A percentile compares a stretch with the other conserved stretches of the same genome.
Conservation (phyloP, 345 rosid species). For the Viola odorata region DNA sequence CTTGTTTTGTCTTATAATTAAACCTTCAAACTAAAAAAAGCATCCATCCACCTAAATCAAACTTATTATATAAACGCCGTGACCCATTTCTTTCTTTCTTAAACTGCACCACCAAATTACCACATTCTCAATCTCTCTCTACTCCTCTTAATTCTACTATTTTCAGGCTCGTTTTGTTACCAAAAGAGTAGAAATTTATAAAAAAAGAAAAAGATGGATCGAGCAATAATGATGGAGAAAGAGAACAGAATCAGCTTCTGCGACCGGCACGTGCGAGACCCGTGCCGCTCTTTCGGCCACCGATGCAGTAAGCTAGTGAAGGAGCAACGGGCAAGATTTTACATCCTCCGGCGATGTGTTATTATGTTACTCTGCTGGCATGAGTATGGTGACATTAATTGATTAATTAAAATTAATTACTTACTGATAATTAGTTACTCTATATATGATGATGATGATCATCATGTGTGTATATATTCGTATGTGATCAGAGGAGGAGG, state of each 20-base stretch:
- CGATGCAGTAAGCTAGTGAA: conserved; percentile 42
- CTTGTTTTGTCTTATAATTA: too few relatives aligned
- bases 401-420: not conserved
- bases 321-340: conserved; percentile 56
- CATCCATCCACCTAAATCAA: conserved; percentile 13
- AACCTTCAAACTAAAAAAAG: not conserved
- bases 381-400: conserved; percentile 26
- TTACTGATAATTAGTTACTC: too few relatives aligned
- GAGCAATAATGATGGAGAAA: conserved; percentile 15
- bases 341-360: conserved; percentile 60
- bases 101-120: conserved; percentile 7
- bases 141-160: too few relatives aligned
- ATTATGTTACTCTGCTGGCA: conserved; percentile 62
- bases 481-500: too few relatives aligned
- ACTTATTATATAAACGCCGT: conserved; percentile 30
- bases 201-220: not conserved
- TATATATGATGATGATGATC: too few relatives aligned
- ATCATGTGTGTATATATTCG: too few relatives aligned
- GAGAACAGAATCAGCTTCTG: conserved; percentile 23
- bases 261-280: conserved; percentile 22
- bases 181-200: not conserved
- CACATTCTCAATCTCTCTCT: conserved; percentile 6
- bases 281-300: conserved; percentile 36
- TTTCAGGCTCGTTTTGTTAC: not conserved
- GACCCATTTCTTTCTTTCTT: not conserved